Base-by-base conservation (phyloP, 2,329 filamentous ascomycete species). In the Clonostachys rosea region DNA sequence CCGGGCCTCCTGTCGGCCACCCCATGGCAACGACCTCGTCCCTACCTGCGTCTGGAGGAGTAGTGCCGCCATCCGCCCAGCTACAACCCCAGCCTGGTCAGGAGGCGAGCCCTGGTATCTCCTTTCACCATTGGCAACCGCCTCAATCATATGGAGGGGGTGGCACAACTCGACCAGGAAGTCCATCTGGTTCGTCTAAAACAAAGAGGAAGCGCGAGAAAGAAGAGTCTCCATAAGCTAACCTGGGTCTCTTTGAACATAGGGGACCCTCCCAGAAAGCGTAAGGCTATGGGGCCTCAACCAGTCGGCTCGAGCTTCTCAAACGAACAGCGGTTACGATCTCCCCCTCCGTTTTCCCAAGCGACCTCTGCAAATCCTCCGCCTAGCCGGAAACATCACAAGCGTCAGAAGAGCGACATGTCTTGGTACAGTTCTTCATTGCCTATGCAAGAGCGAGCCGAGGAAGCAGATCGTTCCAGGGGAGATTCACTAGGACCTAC, bases 91-190 rank as follows among this genome's bases (percentile, higher is more conserved):
- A 30, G 24, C 24, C 12, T 9, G 58, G 68, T 46, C 69, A 74
- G 43, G 69, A 65, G 67, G 64, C 61, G 56, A 70, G 66, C 39
- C 83, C 86, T 1, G 87, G 85, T 18, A 87, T 95, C 43, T 94
- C 89, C 65, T 96, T 96, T 63, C 89, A 95, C 61, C 89, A 95
- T 62, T 96, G 91, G 90, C 87, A 92, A 50, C 91, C 91, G 42
- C 91, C 91, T 13, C 79, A 76, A 18, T 79, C 82, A 52, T 78
- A 87, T 65, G 73, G 17, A 13, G 17, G 13, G 50, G 69, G 75
- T 50, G 70, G 76, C 62, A 74, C 78, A 48, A 81, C 83, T 58
- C 84, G 87, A 62, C 86, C 87, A 50, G 80, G 79, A 59, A 87
- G 86, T 52, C 86, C 88, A 59, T 85, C 87, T 71, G 84, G 86